Conservation (phyloP, 106 monocot genomes). For the Cymbidium sinense region DNA sequence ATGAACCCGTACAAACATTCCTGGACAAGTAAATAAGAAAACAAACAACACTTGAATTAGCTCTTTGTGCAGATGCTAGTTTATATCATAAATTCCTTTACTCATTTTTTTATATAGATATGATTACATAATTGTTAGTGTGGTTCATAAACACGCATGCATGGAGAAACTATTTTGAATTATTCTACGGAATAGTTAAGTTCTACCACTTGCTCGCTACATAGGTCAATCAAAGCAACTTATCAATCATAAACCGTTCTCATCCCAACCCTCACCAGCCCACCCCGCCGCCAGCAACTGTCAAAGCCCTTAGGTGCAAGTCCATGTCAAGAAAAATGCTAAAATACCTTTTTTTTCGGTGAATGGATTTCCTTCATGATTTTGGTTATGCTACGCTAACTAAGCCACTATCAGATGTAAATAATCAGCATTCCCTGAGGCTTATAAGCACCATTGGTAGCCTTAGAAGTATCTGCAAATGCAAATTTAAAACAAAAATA, state of each 20-base stretch:
- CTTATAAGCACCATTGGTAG: neutral
- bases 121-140: neutral
- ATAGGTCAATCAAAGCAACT: too few species aligned
- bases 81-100: neutral
- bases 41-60: neutral
- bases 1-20: slow-evolving; percentile 2
- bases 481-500: neutral
- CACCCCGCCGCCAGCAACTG: neutral
- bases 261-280: too few species aligned
- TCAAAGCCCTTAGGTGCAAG: neutral
- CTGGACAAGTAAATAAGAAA: neutral
- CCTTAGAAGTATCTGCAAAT: neutral
- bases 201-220: neutral
- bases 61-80: neutral
- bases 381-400: neutral
- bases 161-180: neutral
- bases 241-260: too few species aligned
- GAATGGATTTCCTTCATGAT: neutral
- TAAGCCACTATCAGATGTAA: neutral
- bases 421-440: neutral
- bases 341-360: neutral
- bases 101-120: neutral
- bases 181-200: neutral
- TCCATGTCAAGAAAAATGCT: neutral
- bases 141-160: neutral